Conservation (phyloP, 768 basidiomycete genomes). For the Mycena vulgaris region DNA sequence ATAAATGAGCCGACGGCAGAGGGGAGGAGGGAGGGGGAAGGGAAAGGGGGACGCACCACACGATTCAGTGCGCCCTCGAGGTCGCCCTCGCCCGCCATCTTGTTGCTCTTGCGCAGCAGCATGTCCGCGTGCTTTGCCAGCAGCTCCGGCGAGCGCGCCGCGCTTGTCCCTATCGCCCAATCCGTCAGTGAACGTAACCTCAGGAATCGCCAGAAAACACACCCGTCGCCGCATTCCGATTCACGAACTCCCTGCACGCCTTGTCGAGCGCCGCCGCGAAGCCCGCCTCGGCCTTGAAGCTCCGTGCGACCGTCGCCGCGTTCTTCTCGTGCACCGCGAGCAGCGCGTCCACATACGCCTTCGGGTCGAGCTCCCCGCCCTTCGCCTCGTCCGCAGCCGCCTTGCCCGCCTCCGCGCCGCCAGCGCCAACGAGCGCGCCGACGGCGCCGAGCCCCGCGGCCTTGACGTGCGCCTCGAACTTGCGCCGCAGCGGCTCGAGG, state of each 20-base stretch:
- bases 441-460: constrained; percentile 87
- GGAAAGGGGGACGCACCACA: constrained; percentile 72
- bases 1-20: no score
- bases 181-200: not conserved
- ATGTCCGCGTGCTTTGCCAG: constrained; percentile 95
- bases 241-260: constrained; percentile 97
- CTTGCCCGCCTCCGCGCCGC: not conserved
- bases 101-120: constrained; percentile 94
- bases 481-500: constrained; percentile 90
- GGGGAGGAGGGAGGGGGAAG: no score
- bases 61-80: constrained; percentile 92
- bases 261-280: constrained; percentile 95
- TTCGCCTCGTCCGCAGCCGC: constrained; percentile 62
- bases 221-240: constrained; percentile 92
- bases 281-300: constrained; percentile 93
- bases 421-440: constrained; percentile 66
- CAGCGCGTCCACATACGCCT: constrained; percentile 94
- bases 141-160: constrained; percentile 91
- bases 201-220: constrained; percentile 47
- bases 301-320: constrained; percentile 86
- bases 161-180: constrained; percentile 19
- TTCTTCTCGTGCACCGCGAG: constrained; percentile 96
- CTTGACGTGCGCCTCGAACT: constrained; percentile 97
- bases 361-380: constrained; percentile 84
- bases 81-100: constrained; percentile 92